Evolutionary conservation across 495 filamentous ascomycete species (phyloP), one percentile per base, ranked within the genome.

Genomic region (Oidiodendron maius): DNA sequence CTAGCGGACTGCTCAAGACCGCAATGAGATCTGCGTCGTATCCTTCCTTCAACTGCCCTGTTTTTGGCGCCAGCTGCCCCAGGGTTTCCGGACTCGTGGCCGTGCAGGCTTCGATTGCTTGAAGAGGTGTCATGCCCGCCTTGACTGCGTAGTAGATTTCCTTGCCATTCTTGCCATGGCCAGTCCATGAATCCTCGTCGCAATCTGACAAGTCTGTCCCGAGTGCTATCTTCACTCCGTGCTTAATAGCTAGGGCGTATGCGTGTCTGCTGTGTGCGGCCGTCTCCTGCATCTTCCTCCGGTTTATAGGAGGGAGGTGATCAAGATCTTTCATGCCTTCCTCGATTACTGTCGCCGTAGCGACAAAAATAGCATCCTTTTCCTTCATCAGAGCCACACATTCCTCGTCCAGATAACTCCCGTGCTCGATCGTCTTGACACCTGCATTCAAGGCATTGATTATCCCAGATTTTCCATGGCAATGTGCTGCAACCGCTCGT

Each of bases 391-490:
- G 25, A 8, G 53, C 44, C 25, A 59, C 50, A 9, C 40, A 54
- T 44, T 67, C 68, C 17, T 67, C 58, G 36, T 65, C 58, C 17
- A 48, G 42, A 39, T 40, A 49, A 11, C 22, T 40, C 16, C 64
- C 61, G 44, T 71, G 64, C 32, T 67, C 67, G 22, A 66, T 64
- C 9, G 61, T 67, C 36, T 53, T 51, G 16, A 59, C 53, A 3
- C 68, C 64, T 1, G 63, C 61, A 30, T 52, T 48, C 9, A 66
- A 32, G 12, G 64, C 61, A 26, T 60, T 60, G 50, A 68, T 38
- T 30, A 77, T 77, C 1, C 75, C 75, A 11, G 65, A 59, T 48
- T 75, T 76, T 3, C 75, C 73, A 38, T 75, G 71, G 17, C 65
- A 67, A 42, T 77, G 75, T 3, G 75, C 71, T 0, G 72, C 75